Conservation (phyloP, 1,139 yeast genomes). For the Geotrichum candidum region DNA sequence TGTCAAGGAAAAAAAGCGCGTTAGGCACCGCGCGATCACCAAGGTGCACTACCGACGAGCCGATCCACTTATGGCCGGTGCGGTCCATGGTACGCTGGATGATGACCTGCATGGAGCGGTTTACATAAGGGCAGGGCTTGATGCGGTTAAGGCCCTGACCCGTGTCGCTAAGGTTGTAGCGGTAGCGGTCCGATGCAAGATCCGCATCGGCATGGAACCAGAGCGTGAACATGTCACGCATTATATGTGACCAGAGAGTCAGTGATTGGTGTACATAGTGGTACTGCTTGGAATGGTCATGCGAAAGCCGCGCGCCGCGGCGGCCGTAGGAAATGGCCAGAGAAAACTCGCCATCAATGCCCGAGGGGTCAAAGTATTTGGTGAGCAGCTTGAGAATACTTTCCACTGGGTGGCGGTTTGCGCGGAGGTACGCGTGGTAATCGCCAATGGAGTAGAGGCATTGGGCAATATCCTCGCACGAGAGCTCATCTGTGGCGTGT, state of each 20-base stretch:
- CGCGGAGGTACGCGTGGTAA: conserved; percentile 59
- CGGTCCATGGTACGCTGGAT: conserved; percentile 53
- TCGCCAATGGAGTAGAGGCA: conserved; percentile 69
- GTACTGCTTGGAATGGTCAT: conserved; percentile 61
- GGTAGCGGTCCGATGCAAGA: conserved; percentile 40
- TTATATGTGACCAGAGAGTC: conserved; percentile 66
- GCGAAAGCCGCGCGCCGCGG: conserved; percentile 62
- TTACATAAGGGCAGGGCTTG: conserved; percentile 60
- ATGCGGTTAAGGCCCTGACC: conserved; percentile 74
- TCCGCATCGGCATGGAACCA: conserved; percentile 73
- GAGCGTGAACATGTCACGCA: conserved; percentile 63
- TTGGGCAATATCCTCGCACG: conserved; percentile 53
- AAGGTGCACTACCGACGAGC: conserved; percentile 66
- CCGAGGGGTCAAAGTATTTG: conserved; percentile 40
- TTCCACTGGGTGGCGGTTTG: conserved; percentile 58
- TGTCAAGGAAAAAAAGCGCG: conserved; percentile 66
- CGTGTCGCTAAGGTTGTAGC: conserved; percentile 55
- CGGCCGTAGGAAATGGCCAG: conserved; percentile 58
- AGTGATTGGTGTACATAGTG: conserved; percentile 65
- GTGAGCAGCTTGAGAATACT: conserved; percentile 52
- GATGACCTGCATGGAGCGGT: conserved; percentile 61
- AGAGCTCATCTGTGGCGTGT: conserved; percentile 33
- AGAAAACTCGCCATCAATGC: conserved; percentile 38
- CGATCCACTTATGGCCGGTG: conserved; percentile 61
- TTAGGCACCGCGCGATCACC: conserved; percentile 79